phyloP scores from a whole-genome alignment of 441 rosid genomes.

The Bocquillonia castaneifolia region DNA sequence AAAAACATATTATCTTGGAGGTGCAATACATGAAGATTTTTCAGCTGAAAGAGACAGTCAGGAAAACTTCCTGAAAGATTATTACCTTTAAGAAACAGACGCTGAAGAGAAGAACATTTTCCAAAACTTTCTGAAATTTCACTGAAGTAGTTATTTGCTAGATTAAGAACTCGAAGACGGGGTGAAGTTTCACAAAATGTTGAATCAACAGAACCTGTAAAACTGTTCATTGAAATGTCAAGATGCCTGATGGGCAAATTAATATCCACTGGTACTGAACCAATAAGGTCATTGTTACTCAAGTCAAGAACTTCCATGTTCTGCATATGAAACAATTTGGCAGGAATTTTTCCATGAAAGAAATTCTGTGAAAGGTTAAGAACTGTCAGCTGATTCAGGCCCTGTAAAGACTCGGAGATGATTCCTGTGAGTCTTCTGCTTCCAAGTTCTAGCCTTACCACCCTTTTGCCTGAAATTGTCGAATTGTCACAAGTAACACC shows the following conservation, averaged over 20 bases:
- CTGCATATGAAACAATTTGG: not conserved
- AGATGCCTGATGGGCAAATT: constrained; percentile 5
- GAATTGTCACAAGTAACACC: constrained; percentile 17
- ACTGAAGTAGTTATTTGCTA: constrained; percentile 8
- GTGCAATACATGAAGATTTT: constrained; percentile 7
- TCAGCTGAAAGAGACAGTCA: not conserved
- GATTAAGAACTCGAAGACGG: not conserved
- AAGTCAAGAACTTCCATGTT: constrained; percentile 15
- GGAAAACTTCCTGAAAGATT: not conserved
- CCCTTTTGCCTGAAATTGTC: not conserved
- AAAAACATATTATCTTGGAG: constrained; percentile 16
- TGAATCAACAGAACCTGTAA: not conserved
- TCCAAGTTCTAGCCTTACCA: constrained; percentile 6
- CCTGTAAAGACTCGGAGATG: not conserved
- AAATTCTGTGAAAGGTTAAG: constrained; percentile 21
- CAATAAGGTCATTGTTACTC: not conserved
- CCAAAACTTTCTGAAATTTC: not conserved
- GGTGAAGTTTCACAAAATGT: constrained; percentile 14
- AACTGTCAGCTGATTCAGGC: constrained; percentile 10
- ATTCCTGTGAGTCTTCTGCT: constrained; percentile 8
- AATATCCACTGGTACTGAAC: not conserved
- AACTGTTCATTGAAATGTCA: not conserved
- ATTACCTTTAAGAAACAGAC: constrained; percentile 1
- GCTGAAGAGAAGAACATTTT: constrained; percentile 14
- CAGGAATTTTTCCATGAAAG: constrained; percentile 1